These are phyloP conservation scores for Trichoderma erinaceum DNA, from an alignment of 495 filamentous ascomycete genomes.

Conservation along the genomic window DNA sequence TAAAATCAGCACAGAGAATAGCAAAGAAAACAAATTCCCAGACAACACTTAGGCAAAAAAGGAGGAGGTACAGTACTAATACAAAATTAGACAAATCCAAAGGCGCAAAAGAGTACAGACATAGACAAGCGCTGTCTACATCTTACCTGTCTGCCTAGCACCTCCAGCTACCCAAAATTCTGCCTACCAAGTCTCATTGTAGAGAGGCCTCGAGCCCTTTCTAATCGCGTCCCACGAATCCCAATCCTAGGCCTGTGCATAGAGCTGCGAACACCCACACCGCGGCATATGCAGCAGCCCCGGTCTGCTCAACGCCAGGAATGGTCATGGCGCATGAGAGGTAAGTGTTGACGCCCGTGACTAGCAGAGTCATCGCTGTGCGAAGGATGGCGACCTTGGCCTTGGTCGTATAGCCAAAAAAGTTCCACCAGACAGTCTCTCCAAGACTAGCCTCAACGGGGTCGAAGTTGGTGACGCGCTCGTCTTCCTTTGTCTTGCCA, in stretches of 20 bases:
- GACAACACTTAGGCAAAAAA: neutral
- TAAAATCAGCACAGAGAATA: neutral
- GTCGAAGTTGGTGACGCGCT: constrained; percentile 40
- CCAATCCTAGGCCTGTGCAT: constrained; percentile 51
- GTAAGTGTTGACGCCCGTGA: constrained; percentile 56
- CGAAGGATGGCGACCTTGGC: constrained; percentile 60
- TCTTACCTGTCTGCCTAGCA: no score
- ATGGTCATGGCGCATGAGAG: constrained; percentile 57
- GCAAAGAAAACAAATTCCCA: neutral
- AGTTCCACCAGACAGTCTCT: constrained; percentile 57
- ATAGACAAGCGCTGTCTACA: no score
- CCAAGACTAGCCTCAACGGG: constrained; percentile 46
- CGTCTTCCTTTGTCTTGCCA: constrained; percentile 32
- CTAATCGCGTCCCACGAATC: constrained; percentile 25
- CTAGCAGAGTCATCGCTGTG: constrained; percentile 53
- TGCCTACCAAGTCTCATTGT: neutral
- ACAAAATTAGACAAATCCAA: no score
- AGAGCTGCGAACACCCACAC: constrained; percentile 62
- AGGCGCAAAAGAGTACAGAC: no score
- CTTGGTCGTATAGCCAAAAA: constrained; percentile 55
- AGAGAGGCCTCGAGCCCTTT: neutral
- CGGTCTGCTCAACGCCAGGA: constrained; percentile 58
- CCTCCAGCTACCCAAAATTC: no score
- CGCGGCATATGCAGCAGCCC: constrained; percentile 61
- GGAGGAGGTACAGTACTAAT: no score